Evolutionary conservation across 148 eudicot genomes (phyloP).

Genomic region (Pharnaceum exiguum): DNA sequence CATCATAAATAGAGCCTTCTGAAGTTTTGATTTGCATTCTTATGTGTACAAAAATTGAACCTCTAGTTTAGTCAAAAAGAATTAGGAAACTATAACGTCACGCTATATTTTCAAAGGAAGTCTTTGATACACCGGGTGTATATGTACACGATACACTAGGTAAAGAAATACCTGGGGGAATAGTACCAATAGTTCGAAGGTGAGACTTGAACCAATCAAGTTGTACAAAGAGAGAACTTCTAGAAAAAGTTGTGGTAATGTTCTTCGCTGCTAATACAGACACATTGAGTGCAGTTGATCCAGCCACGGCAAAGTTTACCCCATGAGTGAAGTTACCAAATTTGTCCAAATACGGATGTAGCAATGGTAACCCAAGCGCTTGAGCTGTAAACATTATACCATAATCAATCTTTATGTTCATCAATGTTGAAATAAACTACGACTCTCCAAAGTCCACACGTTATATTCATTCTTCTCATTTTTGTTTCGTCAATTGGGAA

Average conservation of each 20-base stretch:
- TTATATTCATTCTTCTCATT: too few species aligned
- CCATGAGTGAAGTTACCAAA: conserved; percentile 11
- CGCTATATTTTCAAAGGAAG: too few species aligned
- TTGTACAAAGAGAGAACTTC: conserved; percentile 3
- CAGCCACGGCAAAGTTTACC: conserved; percentile 13
- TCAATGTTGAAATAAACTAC: too few species aligned
- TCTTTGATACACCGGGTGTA: not conserved
- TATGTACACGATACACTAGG: too few species aligned
- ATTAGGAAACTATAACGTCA: not conserved
- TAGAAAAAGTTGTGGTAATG: not conserved
- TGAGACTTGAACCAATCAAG: conserved; percentile 10
- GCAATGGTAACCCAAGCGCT: not conserved
- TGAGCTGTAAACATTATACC: conserved; percentile 3
- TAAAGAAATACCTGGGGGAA: not conserved
- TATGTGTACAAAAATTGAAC: not conserved
- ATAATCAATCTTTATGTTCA: not conserved
- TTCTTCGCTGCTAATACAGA: conserved; percentile 4
- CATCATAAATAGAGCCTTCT: conserved; percentile 19
- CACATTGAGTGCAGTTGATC: conserved; percentile 9
- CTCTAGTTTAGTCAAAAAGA: not conserved
- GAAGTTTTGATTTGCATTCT: conserved; percentile 21
- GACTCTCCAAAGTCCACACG: too few species aligned
- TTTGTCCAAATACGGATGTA: conserved; percentile 6
- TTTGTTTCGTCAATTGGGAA: too few species aligned
- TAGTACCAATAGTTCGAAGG: not conserved